A percentile compares a stretch with the other conserved stretches of the same genome.
These are phyloP conservation scores for Paramecium octaurelia DNA, from an alignment of 73 alveolate species.

Conservation along the genomic window DNA sequence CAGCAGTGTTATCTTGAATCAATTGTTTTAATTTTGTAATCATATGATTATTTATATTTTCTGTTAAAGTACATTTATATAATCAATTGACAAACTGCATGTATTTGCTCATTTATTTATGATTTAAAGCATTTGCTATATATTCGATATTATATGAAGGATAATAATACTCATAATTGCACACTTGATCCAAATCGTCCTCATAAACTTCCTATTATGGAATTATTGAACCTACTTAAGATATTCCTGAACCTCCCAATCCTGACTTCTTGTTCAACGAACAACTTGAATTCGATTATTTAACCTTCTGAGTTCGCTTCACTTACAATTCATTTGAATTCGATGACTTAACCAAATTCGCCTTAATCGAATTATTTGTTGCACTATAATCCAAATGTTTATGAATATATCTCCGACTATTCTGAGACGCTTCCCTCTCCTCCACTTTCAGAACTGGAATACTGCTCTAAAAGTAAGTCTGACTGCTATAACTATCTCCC, in stretches of 20 bases:
- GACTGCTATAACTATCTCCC: background rate
- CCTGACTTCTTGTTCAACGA: background rate
- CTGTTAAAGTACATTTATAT: background rate
- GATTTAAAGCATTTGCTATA: background rate
- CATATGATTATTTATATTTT: background rate
- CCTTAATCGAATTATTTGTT: background rate
- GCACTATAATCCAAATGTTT: background rate
- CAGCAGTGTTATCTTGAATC: background rate
- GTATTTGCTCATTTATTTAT: background rate
- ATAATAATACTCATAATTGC: background rate
- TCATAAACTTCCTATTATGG: background rate
- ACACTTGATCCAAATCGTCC: background rate
- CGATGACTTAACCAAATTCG: background rate
- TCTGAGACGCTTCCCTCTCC: slow-evolving; percentile 7
- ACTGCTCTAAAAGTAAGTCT: background rate
- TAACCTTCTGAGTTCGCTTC: background rate
- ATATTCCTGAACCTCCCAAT: background rate
- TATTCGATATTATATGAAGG: background rate
- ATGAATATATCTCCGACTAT: background rate
- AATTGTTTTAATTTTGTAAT: slow-evolving; percentile 17
- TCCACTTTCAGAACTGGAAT: background rate
- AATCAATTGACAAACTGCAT: background rate
- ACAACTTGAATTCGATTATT: background rate
- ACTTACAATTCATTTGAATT: background rate
- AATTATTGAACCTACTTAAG: background rate